Evolutionary conservation across 441 rosid genomes (phyloP), one percentile per base, ranked within the genome.

Genomic region (Populus hybrid): DNA sequence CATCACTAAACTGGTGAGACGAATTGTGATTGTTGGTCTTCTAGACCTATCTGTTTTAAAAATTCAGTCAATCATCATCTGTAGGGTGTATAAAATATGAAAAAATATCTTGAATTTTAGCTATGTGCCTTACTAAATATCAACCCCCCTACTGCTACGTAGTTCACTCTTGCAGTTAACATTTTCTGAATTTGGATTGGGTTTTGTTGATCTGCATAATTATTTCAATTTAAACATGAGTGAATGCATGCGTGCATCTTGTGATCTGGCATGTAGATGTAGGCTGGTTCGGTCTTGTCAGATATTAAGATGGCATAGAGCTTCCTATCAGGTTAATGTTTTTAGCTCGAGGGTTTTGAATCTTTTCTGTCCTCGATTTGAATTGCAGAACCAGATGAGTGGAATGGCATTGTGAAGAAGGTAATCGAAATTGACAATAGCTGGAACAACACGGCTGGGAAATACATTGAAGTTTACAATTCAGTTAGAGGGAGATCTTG

Each of bases 361-460:
- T 18, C 38, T 2, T 3, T 29, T 21, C 4, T 5, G 29, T 31
- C 35, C 53, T 50, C 24, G 9, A 53, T 66, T 50, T 56, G 63
- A 9, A 45, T 73, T 72, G 64, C 77, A 82, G 84, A 75, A 76
- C 77, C 79, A 45, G 72, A 63, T 1, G 77, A 82, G 53, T 78
- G 84, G 84, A 78, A 45, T 61, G 56, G 36, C 77, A 72, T 78
- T 33, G 80, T 72, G 21, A 61, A 61, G 77, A 78, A 76, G 78
- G 80, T 76, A 24, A 42, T 72, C 1, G 64, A 78, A 63, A 75
- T 75, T 6, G 84, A 82, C 64, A 78, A 82, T 67, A 68, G 82
- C 68, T 82, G 84, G 82, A 72, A 75, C 59, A 75, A 76, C 72
- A 72, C 79, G 8, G 81, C 81, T 11, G 79, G 79, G 40, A 71